phyloP scores from a whole-genome alignment of 2,329 filamentous ascomycete genomes.

The Plenodomus biglobosus region DNA sequence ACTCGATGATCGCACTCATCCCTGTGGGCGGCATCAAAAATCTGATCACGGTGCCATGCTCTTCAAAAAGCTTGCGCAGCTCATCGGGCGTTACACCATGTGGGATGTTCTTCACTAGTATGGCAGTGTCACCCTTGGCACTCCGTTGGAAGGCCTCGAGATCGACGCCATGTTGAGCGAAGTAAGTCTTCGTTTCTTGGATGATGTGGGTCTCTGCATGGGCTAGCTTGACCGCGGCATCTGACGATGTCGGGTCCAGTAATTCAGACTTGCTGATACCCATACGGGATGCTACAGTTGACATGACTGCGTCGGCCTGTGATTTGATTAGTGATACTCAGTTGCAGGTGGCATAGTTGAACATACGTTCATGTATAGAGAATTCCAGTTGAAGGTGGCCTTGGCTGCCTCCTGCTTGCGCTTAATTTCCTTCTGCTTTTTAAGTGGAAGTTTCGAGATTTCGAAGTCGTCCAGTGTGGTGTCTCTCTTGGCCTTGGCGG shows the following conservation, averaged over 20 bases:
- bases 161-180: constrained; percentile 83
- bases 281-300: constrained; percentile 81
- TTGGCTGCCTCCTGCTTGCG: constrained; percentile 78
- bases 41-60: constrained; percentile 76
- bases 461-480: constrained; percentile 83
- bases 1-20: constrained; percentile 92
- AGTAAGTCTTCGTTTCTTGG: constrained; percentile 93
- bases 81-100: constrained; percentile 80
- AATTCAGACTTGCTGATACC: constrained; percentile 89
- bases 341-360: too few relatives aligned
- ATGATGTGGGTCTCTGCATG: constrained; percentile 96
- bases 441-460: constrained; percentile 86
- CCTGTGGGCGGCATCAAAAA: constrained; percentile 91
- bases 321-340: background rate
- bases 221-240: constrained; percentile 93
- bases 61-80: constrained; percentile 77
- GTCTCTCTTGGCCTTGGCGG: constrained; percentile 78
- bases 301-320: constrained; percentile 79
- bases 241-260: constrained; percentile 91
- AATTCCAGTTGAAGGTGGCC: constrained; percentile 93
- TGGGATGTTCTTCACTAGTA: constrained; percentile 93
- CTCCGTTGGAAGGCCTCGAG: constrained; percentile 86
- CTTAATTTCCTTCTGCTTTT: constrained; percentile 89
- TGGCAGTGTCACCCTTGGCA: constrained; percentile 80
- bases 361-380: constrained; percentile 91